Evolutionary conservation across 2,329 filamentous ascomycete genomes (phyloP), one percentile per base, ranked within the genome.

Genomic region (Proliferodiscus dingleyae): DNA sequence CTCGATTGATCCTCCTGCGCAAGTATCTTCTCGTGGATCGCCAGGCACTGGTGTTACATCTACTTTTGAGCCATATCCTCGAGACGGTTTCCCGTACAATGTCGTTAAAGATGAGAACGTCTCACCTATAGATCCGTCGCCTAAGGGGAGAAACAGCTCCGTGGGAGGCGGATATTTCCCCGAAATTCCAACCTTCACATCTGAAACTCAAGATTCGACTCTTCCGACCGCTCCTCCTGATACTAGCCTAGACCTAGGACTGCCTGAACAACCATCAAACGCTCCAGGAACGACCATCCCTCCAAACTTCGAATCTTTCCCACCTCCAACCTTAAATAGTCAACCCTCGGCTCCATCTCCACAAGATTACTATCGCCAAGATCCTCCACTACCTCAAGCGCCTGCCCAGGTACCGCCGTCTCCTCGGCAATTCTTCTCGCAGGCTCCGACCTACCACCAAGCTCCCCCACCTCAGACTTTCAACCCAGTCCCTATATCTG

Each of bases 91-190:
- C 39, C 60, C 60, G 26, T 61, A 61, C 41, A 57, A 50, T 15
- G 55, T 53, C 8, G 57, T 61, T n/a, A 56, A 64, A 28, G 52
- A 61, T 43, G 58, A 60, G 39, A 71, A 75, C 42, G 70, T 77
- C 3, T 78, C 76, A n/a, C 75, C 77, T 1, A 64, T 77, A 18
- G 74, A 73, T 16, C 63, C 70, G 32, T 65, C 68, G 10, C 61
- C 61, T 1, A 59, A 64, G 26, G 67, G 67, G 13, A 66, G 73
- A 38, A 67, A 71, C 37, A 67, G 66, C 9, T 78, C 75, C 5
- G 61, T 74, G 5, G 75, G 75, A 16, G 76, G 75, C 11, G 78
- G 77, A 37, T 81, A 81, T 62, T 81, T 81, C 48, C 78, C 77
- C 3, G 65, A 68, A 40, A 67, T 75, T n/a, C 61, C 60, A 39